Evolutionary conservation across 2,329 filamentous ascomycete species (phyloP), one percentile per base, ranked within the genome.

Genomic region (Aspergillus pseudoviridinutans): DNA sequence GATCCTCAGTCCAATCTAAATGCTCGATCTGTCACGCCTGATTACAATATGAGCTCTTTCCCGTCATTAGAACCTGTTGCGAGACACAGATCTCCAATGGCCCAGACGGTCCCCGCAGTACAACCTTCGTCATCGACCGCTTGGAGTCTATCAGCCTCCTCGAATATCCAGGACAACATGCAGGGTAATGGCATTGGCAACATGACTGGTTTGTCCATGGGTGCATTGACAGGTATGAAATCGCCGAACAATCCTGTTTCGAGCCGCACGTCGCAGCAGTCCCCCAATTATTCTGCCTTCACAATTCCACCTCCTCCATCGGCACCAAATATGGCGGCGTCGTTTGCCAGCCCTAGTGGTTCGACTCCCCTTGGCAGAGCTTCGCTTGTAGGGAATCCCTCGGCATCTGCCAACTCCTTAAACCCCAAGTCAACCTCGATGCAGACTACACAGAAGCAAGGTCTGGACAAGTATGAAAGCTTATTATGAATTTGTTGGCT

Each of bases 391-490:
- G 59, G 55, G 47, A 61, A 54, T 28, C 53, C 54, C 17, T 55
- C 64, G 6, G 44, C 44, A 47, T 10, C 44, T 20, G 57, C 64
- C 9, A 59, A 59, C 32, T 61, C 70, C 47, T 61, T 58, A 38
- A 65, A 61, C 29, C 64, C 64, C 25, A 64, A 64, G 54, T 56
- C 55, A 17, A 54, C 61, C n/a, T 63, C 68, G 51, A 59, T 66
- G 20, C 59, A 63, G 46, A 57, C 58, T 29, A 62, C 68, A 54
- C 73, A 65, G 59, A 75, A 70, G 60, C 68, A 70, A 55, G 82
- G 81, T 1, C 66, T 84, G 57, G 82, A 84, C 68, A 82, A 80
- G 59, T 84, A 80, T 66, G 80, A 84, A 63, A 84, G 82, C 68
- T 74, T 85, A 60, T 66, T 84, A 58, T 85, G 63, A 68, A 50